Base-by-base conservation (phyloP, 2,329 filamentous ascomycete genomes). In the Colletotrichum chlorophyti region DNA sequence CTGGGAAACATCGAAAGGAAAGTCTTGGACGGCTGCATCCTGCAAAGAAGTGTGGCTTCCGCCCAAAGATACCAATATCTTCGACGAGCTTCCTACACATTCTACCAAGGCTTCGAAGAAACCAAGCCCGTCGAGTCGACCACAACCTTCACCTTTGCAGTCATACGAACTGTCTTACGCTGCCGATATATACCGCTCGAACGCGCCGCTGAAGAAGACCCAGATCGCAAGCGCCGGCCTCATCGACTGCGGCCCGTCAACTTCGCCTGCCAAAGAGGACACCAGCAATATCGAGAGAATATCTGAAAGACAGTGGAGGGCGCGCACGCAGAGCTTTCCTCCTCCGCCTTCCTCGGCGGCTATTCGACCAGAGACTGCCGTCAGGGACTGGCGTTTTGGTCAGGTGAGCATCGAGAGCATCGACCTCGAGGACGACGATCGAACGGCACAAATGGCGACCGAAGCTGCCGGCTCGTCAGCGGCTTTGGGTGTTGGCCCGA, bases 361-460 rank as follows among this genome's bases (percentile, higher is more conserved):
- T 3, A 75, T 84, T 52, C 74, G 75, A 14, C 79, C 79, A 2
- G 70, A 75, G 58, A 79, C 74, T 38, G 84, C 85, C 2, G 74
- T 75, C 4, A 77, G 74, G 52, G 94, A 98, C 72, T 94, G 91
- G 88, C 83, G 95, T 50, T 92, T 96, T 71, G 91, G 89, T 40
- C 80, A 79, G n/a, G 83, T 98, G 49, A 84, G 83, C 51, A 85
- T 97, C 37, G 87, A 94, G 72, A 91, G 91, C 68, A 87, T 97
- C 72, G 90, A 96, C 72, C 88, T 93, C 81, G 50, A 68, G 5
- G 34, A 66, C 65, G 40, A 68, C 54, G 60, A 60, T 21, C 60
- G 58, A 31, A 68, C 61, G 7, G 60, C 53, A 48, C 66, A 64
- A 49, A 76, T 76, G 71, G 65, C 72, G 14, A 70, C 69, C 6